Percentiles rank a stretch among this genome's conserved stretches.
Evolutionary conservation across 768 basidiomycete species (phyloP).

Genomic region (Auricularia sp.): DNA sequence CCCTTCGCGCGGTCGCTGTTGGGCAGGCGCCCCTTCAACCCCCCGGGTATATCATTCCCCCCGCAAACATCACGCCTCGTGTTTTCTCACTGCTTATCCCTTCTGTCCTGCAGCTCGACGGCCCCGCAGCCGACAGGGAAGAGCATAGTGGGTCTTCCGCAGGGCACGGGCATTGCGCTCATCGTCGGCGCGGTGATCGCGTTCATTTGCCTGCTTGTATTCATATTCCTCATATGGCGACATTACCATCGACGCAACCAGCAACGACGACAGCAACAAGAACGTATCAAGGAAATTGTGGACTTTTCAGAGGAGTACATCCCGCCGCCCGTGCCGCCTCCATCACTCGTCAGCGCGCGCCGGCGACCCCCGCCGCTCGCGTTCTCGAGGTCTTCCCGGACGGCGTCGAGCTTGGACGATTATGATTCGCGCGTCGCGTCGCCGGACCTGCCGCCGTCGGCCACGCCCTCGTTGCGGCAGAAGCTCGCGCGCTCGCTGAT

Average conservation of each 20-base stretch:
- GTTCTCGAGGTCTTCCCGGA: background rate
- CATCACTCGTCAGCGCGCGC: background rate
- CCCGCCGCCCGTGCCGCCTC: background rate
- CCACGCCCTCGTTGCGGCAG: background rate
- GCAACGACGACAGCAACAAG: background rate
- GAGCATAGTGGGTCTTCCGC: background rate
- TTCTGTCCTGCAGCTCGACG: background rate
- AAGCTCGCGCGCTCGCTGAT: background rate
- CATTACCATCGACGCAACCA: background rate
- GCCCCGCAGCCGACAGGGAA: background rate
- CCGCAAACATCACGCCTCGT: background rate
- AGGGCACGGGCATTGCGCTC: constrained; percentile 5
- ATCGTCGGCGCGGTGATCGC: constrained; percentile 1
- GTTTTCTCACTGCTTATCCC: too few relatives aligned
- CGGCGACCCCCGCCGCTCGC: background rate
- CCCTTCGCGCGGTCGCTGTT: constrained; percentile 40
- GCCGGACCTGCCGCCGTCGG: background rate
- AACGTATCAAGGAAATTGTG: background rate
- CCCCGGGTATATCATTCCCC: background rate
- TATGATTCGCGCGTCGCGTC: background rate
- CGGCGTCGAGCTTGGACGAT: background rate
- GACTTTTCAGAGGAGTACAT: background rate
- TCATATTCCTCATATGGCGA: constrained; percentile 1
- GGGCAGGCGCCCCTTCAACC: constrained; percentile 4
- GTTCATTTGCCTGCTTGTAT: background rate